Evolutionary conservation across 225 moss, liverwort and hornwort genomes (phyloP), one percentile per base, ranked within the genome.

Genomic region (Rhytidiadelphus loreus): DNA sequence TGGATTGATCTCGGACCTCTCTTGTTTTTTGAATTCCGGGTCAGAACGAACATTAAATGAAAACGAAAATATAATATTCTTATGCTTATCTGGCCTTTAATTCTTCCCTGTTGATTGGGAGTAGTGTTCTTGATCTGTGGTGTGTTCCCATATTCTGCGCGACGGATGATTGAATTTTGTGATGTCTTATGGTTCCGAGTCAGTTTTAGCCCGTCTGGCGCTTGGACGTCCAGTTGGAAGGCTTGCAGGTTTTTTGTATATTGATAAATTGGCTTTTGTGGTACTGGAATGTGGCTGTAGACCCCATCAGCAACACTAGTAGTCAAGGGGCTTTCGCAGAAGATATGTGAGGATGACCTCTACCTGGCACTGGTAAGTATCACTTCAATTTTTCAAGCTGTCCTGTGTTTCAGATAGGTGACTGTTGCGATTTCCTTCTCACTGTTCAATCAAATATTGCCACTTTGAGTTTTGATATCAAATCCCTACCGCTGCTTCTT

Each of bases 271-370:
- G 59, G 19, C 44, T 68, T 48, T 48, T 89, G 73, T 87, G 85
- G 64, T 91, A 88, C 88, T 95, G 92, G 90, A 85, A 88, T 90
- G 33, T 93, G 88, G 83, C 80, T 95, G 93, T 93, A 99, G 99
- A 91, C 94, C 65, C 99, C 97, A 86, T 99, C 99, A 91, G 99
- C 97, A 83, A 99, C 99, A 90, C 96, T 99, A 88, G 99, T 99
- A 81, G 96, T 99, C 84, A 99, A 99, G 94, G 99, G 99, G 86
- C 97, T 99, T 68, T 99, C 97, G 70, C 99, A 96, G 92, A 97
- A 97, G 94, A 99, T 95, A 82, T 93, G 90, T 89, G 99, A 99
- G 92, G 99, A 97, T 90, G 99, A 99, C 81, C 93, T 99, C 32
- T 99, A 99, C 92, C 91, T 91, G 85, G 97, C 97, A 81, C 95